Evolutionary conservation across 2,329 filamentous ascomycete genomes (phyloP), one percentile per base, ranked within the genome.

Genomic region (Diaporthe velutina): DNA sequence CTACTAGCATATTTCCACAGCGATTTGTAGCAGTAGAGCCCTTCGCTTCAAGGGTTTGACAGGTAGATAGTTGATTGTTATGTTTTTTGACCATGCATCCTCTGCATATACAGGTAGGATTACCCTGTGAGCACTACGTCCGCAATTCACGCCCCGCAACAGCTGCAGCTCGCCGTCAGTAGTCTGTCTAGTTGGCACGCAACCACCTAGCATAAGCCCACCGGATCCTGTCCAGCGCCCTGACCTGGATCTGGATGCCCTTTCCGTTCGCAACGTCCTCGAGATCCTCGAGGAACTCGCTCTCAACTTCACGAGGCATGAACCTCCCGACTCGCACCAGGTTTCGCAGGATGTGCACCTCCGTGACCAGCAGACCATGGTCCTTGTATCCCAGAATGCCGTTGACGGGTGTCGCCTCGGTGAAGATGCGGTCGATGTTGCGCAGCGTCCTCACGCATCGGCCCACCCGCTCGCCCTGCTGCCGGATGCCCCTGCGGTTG

Each of bases 141-240:
- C 45, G 72, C 30, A 70, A 28, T 13, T 30, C 66, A 54, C n/a
- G 12, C 42, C 42, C 33, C 10, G 40, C 54, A 17, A 35, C n/a
- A 42, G 3, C 48, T 2, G 4, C 5, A 67, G 30, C 30, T 52
- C 33, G 45, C 45, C n/a, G 5, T 13, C 15, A 10, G 30, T n/a
- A 52, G 4, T 30, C 52, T 64, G 9, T 35, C 45, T 72, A 76
- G 30, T 74, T 55, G 25, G 74, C 61, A 19, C 80, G 84, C 70
- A 94, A 81, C 93, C 94, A 98, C 81, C 92, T 93, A 2, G 91
- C 91, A 86, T 98, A 98, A 5, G 94, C 93, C 96, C 97, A 98
- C 77, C 94, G 89, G 78, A 98, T 95, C 75, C 97, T 90, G 79
- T 96, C 91, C 71, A 98, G 85, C 57, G 96, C 94, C 81, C 91